Evolutionary conservation across 2,329 filamentous ascomycete genomes (phyloP).

Genomic region (Xylaria sp.): DNA sequence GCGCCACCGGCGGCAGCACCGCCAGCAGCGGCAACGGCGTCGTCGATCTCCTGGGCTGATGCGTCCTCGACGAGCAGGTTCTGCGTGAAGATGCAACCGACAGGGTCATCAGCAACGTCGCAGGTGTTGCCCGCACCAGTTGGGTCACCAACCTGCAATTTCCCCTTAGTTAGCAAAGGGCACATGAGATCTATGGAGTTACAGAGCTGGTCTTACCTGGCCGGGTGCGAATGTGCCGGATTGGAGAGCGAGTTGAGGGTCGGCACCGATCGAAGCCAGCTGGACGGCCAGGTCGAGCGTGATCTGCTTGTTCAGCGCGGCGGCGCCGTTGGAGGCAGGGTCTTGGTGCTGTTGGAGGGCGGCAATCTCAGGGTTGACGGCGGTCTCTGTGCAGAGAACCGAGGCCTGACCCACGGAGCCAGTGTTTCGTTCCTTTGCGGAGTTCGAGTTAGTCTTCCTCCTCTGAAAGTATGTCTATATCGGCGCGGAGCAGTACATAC

Average conservation of each 20-base stretch:
- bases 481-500: constrained; percentile 62
- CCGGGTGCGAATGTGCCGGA: constrained; percentile 73
- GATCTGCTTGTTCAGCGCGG: constrained; percentile 69
- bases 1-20: constrained; percentile 22
- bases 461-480: constrained; percentile 43
- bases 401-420: constrained; percentile 66
- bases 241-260: constrained; percentile 70
- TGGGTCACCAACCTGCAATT: constrained; percentile 47
- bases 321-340: constrained; percentile 68
- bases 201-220: constrained; percentile 55
- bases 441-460: constrained; percentile 16
- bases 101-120: constrained; percentile 59
- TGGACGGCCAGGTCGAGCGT: constrained; percentile 69
- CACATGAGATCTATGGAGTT: background rate
- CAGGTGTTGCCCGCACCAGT: constrained; percentile 65
- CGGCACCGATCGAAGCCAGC: constrained; percentile 69
- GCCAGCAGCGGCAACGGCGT: constrained; percentile 57
- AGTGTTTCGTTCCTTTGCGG: constrained; percentile 67
- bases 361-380: constrained; percentile 73
- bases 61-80: constrained; percentile 66
- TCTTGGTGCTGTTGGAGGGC: constrained; percentile 75
- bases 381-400: constrained; percentile 65
- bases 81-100: constrained; percentile 67
- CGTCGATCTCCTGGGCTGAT: constrained; percentile 63
- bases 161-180: constrained; percentile 10